Conservation (phyloP, 1,284 basidiomycete genomes). For the Melanopsichium pennsylvanicum region DNA sequence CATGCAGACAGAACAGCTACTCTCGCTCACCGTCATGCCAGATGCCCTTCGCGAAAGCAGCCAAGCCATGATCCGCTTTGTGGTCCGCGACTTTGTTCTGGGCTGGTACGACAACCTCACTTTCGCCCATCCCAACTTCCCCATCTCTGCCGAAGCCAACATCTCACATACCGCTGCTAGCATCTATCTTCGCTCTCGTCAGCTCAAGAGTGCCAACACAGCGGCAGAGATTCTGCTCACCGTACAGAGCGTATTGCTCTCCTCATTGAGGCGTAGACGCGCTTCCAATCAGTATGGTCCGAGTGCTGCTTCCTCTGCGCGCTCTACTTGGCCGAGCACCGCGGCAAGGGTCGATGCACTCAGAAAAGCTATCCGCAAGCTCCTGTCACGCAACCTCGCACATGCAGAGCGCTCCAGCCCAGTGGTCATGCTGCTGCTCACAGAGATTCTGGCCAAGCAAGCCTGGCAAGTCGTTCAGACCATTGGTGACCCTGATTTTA, state of each 20-base stretch:
- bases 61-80: slow-evolving; percentile 39
- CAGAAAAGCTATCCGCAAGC: slow-evolving; percentile 45
- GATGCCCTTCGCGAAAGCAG: slow-evolving; percentile 33
- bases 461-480: slow-evolving; percentile 55
- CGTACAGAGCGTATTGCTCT: slow-evolving; percentile 50
- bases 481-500: slow-evolving; percentile 57
- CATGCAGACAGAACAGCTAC: slow-evolving; percentile 14
- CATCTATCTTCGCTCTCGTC: slow-evolving; percentile 37
- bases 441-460: slow-evolving; percentile 55
- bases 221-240: slow-evolving; percentile 55
- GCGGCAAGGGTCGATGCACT: slow-evolving; percentile 48
- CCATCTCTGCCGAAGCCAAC: slow-evolving; percentile 42
- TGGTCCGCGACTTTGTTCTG: slow-evolving; percentile 55
- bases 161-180: slow-evolving; percentile 50
- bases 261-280: slow-evolving; percentile 42
- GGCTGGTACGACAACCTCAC: slow-evolving; percentile 56
- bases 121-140: slow-evolving; percentile 54
- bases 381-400: slow-evolving; percentile 48
- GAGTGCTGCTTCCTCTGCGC: slow-evolving; percentile 7
- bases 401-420: slow-evolving; percentile 41
- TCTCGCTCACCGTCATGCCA: slow-evolving; percentile 37
- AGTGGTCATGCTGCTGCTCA: slow-evolving; percentile 46
- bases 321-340: slow-evolving; percentile 43
- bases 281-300: slow-evolving; percentile 5
- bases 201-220: slow-evolving; percentile 44